Evolutionary conservation across 2,329 filamentous ascomycete genomes (phyloP).

Genomic region (Cyphellophora attinorum): DNA sequence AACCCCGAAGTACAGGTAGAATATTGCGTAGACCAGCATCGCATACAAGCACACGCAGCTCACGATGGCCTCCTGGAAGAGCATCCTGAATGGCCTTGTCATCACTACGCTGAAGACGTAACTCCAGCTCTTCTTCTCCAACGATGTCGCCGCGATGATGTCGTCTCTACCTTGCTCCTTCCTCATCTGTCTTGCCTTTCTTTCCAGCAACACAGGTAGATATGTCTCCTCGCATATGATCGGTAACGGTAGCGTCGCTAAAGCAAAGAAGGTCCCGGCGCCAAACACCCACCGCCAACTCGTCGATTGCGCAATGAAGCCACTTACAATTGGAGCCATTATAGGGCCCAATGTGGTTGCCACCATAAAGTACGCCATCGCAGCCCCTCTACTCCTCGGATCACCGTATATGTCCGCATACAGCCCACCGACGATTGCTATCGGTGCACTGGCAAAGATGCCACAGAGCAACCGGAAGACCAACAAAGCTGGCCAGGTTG

Average conservation of each 20-base stretch:
- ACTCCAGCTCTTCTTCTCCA: slow-evolving; percentile 34
- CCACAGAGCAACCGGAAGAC: slow-evolving; percentile 35
- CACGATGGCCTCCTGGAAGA: slow-evolving; percentile 63
- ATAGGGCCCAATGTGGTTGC: slow-evolving; percentile 31
- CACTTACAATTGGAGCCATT: slow-evolving; percentile 35
- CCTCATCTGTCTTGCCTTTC: slow-evolving; percentile 48
- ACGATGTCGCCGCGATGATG: slow-evolving; percentile 51
- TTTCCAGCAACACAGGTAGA: slow-evolving; percentile 47
- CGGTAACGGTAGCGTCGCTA: slow-evolving; percentile 46
- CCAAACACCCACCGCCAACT: slow-evolving; percentile 40
- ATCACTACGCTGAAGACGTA: slow-evolving; percentile 52
- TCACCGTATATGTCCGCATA: slow-evolving; percentile 37
- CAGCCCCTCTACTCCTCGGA: slow-evolving; percentile 27
- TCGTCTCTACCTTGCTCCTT: slow-evolving; percentile 36
- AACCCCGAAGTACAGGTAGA: slow-evolving; percentile 68
- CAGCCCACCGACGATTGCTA: slow-evolving; percentile 34
- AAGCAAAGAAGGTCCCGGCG: slow-evolving; percentile 59
- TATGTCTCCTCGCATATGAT: slow-evolving; percentile 59
- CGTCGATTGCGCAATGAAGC: slow-evolving; percentile 29
- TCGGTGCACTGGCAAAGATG: slow-evolving; percentile 29
- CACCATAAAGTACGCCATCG: slow-evolving; percentile 34
- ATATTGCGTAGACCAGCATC: slow-evolving; percentile 58
- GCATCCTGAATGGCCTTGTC: slow-evolving; percentile 63
- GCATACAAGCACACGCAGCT: slow-evolving; percentile 61
- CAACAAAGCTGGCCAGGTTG: slow-evolving; percentile 29